Percentiles rank a stretch among this genome's conserved stretches.
Evolutionary conservation across 2,329 filamentous ascomycete genomes (phyloP).

Genomic region (Fusarium pseudograminearum): DNA sequence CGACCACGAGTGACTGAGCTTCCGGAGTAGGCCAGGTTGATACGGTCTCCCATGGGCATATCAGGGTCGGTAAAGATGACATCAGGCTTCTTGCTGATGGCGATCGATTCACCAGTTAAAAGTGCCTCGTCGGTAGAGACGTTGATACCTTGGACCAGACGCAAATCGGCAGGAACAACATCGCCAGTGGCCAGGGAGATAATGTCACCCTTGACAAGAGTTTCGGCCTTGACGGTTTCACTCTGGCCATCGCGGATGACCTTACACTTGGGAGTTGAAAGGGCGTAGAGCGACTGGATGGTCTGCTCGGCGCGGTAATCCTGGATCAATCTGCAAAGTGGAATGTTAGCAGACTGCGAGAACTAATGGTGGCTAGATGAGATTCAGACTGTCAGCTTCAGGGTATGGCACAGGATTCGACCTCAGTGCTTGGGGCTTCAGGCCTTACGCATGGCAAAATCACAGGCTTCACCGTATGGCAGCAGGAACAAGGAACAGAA

Average conservation of each 20-base stretch:
- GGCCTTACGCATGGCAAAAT: slow-evolving; percentile 43
- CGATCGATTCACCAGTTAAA: slow-evolving; percentile 78
- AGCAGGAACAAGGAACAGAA: slow-evolving; percentile 36
- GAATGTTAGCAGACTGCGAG: slow-evolving; percentile 46
- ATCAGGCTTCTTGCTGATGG: slow-evolving; percentile 74
- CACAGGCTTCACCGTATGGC: slow-evolving; percentile 48
- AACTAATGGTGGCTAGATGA: slow-evolving; percentile 25
- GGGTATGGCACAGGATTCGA: slow-evolving; percentile 46
- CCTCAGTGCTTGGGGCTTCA: slow-evolving; percentile 47
- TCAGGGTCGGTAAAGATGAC: slow-evolving; percentile 64
- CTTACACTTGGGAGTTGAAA: slow-evolving; percentile 70
- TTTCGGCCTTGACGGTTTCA: slow-evolving; percentile 66
- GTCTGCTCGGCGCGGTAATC: slow-evolving; percentile 72
- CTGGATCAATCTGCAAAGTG: slow-evolving; percentile 63
- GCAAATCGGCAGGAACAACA: slow-evolving; percentile 76
- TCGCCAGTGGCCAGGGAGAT: slow-evolving; percentile 73
- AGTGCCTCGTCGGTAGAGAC: slow-evolving; percentile 81
- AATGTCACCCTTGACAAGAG: slow-evolving; percentile 74
- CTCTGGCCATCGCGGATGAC: slow-evolving; percentile 66
- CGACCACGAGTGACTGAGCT: slow-evolving; percentile 79
- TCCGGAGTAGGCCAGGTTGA: slow-evolving; percentile 78
- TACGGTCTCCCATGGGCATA: slow-evolving; percentile 74
- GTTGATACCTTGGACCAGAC: slow-evolving; percentile 75
- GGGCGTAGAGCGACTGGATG: slow-evolving; percentile 69
- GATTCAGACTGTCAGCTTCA: slow-evolving; percentile 46